Percentiles rank a stretch among this genome's conserved stretches.
Evolutionary conservation across 352 stramenopile genomes (phyloP).

Genomic region (Thalassiosira exigua): DNA sequence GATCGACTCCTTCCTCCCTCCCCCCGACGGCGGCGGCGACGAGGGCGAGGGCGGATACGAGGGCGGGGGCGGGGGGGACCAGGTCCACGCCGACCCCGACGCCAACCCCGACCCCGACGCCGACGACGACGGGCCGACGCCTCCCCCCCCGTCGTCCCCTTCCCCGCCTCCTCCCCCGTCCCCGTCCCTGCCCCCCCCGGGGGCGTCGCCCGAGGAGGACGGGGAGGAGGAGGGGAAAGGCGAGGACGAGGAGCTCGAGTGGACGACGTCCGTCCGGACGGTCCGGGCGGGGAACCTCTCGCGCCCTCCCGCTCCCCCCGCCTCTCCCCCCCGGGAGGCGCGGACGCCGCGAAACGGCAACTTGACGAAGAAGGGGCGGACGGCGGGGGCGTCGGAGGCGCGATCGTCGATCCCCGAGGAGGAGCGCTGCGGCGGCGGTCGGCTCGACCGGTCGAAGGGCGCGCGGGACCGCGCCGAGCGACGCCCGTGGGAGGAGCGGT

Average conservation of each 20-base stretch:
- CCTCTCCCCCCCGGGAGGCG: neutral
- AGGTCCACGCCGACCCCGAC: neutral
- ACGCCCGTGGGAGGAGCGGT: constrained; percentile 43
- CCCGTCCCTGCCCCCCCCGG: no score
- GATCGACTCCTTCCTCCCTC: constrained; percentile 52
- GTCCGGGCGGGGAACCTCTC: constrained; percentile 13
- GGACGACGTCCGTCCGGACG: neutral
- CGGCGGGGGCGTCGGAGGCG: neutral
- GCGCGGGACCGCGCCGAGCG: constrained; percentile 7
- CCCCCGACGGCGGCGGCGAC: neutral
- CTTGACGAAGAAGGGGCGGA: neutral
- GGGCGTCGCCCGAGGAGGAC: neutral
- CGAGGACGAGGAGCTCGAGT: constrained; percentile 13
- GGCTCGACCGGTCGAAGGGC: neutral
- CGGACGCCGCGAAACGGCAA: constrained; percentile 44
- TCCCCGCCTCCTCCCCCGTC: neutral
- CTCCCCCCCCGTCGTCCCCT: neutral
- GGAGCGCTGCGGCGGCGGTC: no score
- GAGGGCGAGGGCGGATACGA: neutral
- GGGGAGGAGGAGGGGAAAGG: neutral
- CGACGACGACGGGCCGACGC: no score
- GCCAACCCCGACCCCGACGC: neutral
- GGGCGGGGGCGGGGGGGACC: no score
- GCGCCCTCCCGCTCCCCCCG: neutral
- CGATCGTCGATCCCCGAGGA: neutral